Conservation (phyloP, 2,329 filamentous ascomycete species). For the Claviceps sp. region DNA sequence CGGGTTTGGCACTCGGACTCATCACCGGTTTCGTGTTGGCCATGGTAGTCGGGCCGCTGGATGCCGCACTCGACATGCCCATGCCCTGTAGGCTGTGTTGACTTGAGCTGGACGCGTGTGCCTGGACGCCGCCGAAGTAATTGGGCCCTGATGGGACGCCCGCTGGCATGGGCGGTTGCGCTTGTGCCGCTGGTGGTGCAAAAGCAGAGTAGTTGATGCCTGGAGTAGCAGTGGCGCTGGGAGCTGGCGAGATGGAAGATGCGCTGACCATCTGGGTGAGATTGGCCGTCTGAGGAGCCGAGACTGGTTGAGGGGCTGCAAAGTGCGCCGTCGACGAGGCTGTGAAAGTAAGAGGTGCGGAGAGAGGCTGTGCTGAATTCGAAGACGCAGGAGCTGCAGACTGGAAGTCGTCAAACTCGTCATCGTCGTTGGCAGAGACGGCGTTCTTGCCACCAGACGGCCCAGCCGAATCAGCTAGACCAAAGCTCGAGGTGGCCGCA, state of each 20-base stretch:
- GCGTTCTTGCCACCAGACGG: conserved; percentile 9
- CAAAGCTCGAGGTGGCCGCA: conserved; percentile 31
- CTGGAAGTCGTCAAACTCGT: conserved; percentile 97
- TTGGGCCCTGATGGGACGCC: conserved; percentile 73
- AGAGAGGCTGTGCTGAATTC: conserved; percentile 32
- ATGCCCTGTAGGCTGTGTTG: conserved; percentile 12
- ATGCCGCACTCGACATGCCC: conserved; percentile 21
- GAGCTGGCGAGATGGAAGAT: conserved; percentile 65
- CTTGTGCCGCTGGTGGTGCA: conserved; percentile 24
- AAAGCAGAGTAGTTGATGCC: conserved; percentile 54
- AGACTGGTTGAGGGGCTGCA: conserved; percentile 71
- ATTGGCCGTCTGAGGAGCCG: conserved; percentile 67
- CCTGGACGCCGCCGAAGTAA: conserved; percentile 79
- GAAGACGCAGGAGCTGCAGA: conserved; percentile 55
- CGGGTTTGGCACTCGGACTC: conserved; percentile 36
- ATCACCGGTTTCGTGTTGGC: conserved; percentile 35
- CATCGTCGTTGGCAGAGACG: conserved; percentile 46
- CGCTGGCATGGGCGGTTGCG: conserved; percentile 39
- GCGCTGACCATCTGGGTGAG: conserved; percentile 69
- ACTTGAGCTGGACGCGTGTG: conserved; percentile 17
- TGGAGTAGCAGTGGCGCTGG: conserved; percentile 40
- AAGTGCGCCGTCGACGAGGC: conserved; percentile 51
- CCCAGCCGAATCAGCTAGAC: conserved; percentile 30
- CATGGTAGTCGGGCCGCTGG: conserved; percentile 24
- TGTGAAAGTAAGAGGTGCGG: conserved; percentile 35